These are phyloP conservation scores for Rhizophora apiculata DNA, from an alignment of 345 rosid species.

Conservation along the genomic window DNA sequence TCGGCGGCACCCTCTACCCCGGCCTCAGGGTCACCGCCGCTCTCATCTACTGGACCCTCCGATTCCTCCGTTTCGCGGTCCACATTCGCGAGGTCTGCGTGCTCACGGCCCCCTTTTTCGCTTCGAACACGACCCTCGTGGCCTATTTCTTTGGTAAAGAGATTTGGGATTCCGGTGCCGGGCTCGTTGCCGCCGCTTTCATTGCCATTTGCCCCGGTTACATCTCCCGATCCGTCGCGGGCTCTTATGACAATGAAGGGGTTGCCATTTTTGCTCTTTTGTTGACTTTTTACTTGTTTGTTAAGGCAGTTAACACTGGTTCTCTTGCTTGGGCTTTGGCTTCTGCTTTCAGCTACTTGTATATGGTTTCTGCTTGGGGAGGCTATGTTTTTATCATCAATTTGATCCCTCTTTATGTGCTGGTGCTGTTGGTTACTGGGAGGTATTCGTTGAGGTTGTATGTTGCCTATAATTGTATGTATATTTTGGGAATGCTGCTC, in stretches of 20 bases:
- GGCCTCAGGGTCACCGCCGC: constrained; percentile 96
- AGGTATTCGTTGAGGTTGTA: constrained; percentile 88
- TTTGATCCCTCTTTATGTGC: constrained; percentile 83
- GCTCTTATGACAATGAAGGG: constrained; percentile 92
- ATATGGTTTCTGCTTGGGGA: constrained; percentile 99
- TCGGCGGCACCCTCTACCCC: constrained; percentile 94
- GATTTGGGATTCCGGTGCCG: constrained; percentile 95
- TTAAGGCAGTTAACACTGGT: constrained; percentile 91
- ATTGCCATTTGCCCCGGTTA: constrained; percentile 96
- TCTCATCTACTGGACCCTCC: constrained; percentile 59
- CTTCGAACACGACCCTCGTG: constrained; percentile 85
- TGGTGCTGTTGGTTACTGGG: constrained; percentile 84
- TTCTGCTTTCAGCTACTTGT: constrained; percentile 93
- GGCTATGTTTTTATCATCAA: constrained; percentile 96
- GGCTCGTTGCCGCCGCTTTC: constrained; percentile 83
- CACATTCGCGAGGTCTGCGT: constrained; percentile 98
- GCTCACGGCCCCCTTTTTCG: constrained; percentile 91
- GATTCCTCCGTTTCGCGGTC: constrained; percentile 72
- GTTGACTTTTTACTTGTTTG: constrained; percentile 84
- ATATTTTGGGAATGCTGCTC: constrained; percentile 86
- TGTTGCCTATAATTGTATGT: constrained; percentile 83
- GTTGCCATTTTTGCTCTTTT: constrained; percentile 67
- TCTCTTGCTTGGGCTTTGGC: constrained; percentile 82
- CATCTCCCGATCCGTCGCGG: constrained; percentile 92
- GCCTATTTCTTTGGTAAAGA: constrained; percentile 98